phyloP scores from a whole-genome alignment of 192 early-diverging fungal genomes.

The Rhizophlyctis rosea region DNA sequence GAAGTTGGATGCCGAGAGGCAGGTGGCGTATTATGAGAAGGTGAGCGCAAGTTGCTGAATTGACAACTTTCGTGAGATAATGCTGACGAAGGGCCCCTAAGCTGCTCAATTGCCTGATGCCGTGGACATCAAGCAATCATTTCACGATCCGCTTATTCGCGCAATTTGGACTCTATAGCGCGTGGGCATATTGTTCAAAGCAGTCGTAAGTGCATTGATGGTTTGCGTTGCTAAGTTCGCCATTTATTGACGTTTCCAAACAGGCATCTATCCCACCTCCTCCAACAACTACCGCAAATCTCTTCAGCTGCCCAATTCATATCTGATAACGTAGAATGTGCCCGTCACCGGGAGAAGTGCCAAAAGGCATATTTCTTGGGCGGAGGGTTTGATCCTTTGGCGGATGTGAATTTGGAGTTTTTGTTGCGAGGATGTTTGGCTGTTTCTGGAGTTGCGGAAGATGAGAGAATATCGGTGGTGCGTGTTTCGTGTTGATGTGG shows the following conservation, averaged over 20 bases:
- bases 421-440: slow-evolving; percentile 43
- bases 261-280: slow-evolving; percentile 10
- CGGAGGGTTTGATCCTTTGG: slow-evolving; percentile 43
- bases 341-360: slow-evolving; percentile 40
- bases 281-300: slow-evolving; percentile 10
- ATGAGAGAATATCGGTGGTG: slow-evolving; percentile 51
- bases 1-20: slow-evolving; percentile 19
- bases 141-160: slow-evolving; percentile 38
- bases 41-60: slow-evolving; percentile 13
- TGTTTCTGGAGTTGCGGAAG: slow-evolving; percentile 37
- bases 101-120: slow-evolving; percentile 18
- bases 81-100: too few relatives aligned
- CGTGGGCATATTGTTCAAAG: slow-evolving; percentile 6
- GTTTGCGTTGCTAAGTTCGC: background rate
- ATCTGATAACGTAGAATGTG: slow-evolving; percentile 37
- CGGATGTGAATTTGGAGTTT: slow-evolving; percentile 54
- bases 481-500: background rate
- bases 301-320: slow-evolving; percentile 31
- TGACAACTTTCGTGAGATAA: background rate
- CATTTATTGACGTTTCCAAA: slow-evolving; percentile 5
- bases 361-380: slow-evolving; percentile 40
- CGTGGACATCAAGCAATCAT: slow-evolving; percentile 40
- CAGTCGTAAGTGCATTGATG: slow-evolving; percentile 13
- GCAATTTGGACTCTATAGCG: slow-evolving; percentile 21
- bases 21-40: slow-evolving; percentile 25